These are phyloP conservation scores for Epichloe amarillans DNA, from an alignment of 2,329 filamentous ascomycete genomes.

Conservation along the genomic window DNA sequence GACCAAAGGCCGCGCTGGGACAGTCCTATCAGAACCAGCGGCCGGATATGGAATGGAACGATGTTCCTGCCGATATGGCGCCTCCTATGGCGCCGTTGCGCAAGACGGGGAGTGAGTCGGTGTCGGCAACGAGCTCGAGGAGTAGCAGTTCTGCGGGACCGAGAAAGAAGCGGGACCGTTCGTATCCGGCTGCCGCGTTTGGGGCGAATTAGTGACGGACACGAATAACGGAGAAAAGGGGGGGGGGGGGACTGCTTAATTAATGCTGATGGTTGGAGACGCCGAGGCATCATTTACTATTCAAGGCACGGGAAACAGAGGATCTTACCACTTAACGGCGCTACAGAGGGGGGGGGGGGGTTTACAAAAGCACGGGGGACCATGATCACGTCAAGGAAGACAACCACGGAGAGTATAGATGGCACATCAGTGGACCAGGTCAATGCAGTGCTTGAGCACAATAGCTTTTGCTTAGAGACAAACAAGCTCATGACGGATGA, in stretches of 20 bases:
- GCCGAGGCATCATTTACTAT: too few species aligned
- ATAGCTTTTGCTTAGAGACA: too few species aligned
- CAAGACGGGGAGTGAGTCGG: constrained; percentile 17
- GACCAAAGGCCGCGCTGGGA: constrained; percentile 14
- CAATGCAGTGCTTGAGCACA: too few species aligned
- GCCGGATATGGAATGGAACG: constrained; percentile 52
- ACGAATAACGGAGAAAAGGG: background rate
- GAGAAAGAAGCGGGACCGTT: constrained; percentile 45
- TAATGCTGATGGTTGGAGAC: too few species aligned
- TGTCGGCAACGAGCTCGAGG: constrained; percentile 36
- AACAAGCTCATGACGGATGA: background rate
- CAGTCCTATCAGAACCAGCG: constrained; percentile 46
- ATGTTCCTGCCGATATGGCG: constrained; percentile 48
- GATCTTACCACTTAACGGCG: too few species aligned
- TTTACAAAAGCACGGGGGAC: too few species aligned
- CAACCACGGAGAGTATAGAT: too few species aligned
- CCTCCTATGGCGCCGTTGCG: constrained; percentile 17
- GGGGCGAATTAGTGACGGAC: constrained; percentile 15
- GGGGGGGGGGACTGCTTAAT: background rate
- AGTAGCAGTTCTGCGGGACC: constrained; percentile 41
- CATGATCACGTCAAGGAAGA: too few species aligned
- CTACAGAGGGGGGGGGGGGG: background rate
- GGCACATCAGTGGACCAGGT: too few species aligned
- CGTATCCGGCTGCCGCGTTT: constrained; percentile 51
- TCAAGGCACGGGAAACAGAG: too few species aligned